Evolutionary conservation across 495 filamentous ascomycete genomes (phyloP), one percentile per base, ranked within the genome.

Genomic region (Endocarpon pusillum): DNA sequence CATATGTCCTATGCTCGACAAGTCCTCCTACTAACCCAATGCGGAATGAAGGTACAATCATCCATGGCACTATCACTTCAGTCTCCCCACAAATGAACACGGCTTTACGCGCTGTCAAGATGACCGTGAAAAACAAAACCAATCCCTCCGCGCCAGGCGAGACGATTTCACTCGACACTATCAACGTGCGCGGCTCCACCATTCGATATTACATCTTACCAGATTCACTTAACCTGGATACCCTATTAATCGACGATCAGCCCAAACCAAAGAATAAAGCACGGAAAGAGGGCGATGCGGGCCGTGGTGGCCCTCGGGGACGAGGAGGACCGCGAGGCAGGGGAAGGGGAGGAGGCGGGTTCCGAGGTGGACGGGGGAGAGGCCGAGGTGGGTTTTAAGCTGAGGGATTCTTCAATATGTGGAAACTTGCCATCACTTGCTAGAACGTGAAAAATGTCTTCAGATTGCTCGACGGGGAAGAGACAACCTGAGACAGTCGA

Each of bases 191-290:
- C 36, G 87, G 87, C 42, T 81, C 78, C 24, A 91, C 83, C 1
- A 87, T 96, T 46, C 71, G 87, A 41, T 93, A 94, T 56, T 83
- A 77, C 53, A 89, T 94, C 48, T 75, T 96, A 3, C 89, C 89
- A 20, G 89, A 97, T 58, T 86, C 78, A 31, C 68, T 97, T 36
- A 89, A 86, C 12, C 69, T 97, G 29, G 89, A 97, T 52, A 91
- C 86, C 10, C 69, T 97, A 21, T 64, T 97, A 10, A 83, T 97
- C 37, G 89, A 97, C 47, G 89, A 97, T 54, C 74, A 83, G 34
- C 83, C 86, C 21, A 97, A 97, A 62, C 87, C 89, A 32, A 96
- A 96, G 75, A 96, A 97, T 58, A 96, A 96, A 73, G 87, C 89
- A 19, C 66, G 89, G 48, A 97, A 97, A 66, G 91, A 97, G 58